A percentile compares a stretch with the other conserved stretches of the same genome.
Conservation (phyloP, 78 protist species). For the Chrysochromulina parva region DNA sequence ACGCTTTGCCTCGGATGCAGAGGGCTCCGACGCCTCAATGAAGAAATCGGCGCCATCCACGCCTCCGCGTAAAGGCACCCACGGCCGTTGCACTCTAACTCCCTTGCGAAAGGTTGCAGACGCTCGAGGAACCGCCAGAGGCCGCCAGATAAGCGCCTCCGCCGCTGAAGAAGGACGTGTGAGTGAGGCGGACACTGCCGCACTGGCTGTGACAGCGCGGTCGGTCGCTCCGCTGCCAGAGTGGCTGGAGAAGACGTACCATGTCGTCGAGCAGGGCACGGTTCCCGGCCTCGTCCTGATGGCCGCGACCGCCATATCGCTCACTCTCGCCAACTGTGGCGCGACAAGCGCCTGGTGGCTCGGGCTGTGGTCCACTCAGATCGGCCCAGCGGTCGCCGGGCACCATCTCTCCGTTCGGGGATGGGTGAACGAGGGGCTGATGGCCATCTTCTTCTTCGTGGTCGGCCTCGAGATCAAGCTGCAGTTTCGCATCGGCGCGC, state of each 20-base stretch:
- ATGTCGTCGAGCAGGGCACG: background rate
- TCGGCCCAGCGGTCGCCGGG: background rate
- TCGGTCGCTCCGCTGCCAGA: background rate
- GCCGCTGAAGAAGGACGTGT: too few relatives aligned
- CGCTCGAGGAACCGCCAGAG: too few relatives aligned
- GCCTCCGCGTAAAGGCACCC: too few relatives aligned
- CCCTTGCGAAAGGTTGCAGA: too few relatives aligned
- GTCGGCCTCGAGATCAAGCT: background rate
- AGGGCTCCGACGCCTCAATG: too few relatives aligned
- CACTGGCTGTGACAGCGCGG: too few relatives aligned
- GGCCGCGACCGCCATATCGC: background rate
- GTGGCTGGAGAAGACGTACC: background rate
- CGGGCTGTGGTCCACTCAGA: background rate
- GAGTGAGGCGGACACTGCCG: too few relatives aligned
- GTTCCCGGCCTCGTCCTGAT: background rate
- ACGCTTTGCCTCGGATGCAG: too few relatives aligned
- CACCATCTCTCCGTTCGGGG: background rate
- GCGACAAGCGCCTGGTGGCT: background rate
- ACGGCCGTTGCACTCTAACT: too few relatives aligned
- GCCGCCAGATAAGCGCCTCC: too few relatives aligned
- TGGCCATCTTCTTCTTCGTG: constrained; percentile 23
- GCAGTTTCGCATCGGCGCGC: constrained; percentile 6
- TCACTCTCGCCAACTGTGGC: background rate
- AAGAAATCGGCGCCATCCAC: too few relatives aligned
- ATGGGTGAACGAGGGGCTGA: constrained; percentile 19